Evolutionary conservation across 2,329 filamentous ascomycete species (phyloP).

Genomic region (Botrytis sinoallii): DNA sequence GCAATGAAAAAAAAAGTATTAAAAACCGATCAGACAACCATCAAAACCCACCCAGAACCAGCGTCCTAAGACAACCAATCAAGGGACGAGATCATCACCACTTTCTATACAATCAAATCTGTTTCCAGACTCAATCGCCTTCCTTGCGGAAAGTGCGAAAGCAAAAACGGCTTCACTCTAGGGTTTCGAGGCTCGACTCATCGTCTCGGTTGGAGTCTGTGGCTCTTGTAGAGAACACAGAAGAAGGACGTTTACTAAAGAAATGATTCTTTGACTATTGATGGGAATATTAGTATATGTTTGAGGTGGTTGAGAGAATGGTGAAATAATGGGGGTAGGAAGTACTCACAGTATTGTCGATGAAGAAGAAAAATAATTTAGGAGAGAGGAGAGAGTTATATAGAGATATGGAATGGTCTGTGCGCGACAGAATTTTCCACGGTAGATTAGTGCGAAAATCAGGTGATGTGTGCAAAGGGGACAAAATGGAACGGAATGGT

Average conservation of each 20-base stretch:
- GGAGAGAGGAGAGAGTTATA: neutral
- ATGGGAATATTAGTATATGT: neutral
- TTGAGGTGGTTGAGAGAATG: neutral
- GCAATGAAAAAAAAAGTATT: slow-evolving; percentile 47
- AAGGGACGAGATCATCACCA: slow-evolving; percentile 93
- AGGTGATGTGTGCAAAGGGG: neutral
- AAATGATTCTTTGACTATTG: slow-evolving; percentile 49
- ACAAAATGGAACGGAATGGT: neutral
- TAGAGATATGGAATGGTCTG: neutral
- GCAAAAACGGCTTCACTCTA: slow-evolving; percentile 73
- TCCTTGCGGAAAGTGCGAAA: slow-evolving; percentile 50
- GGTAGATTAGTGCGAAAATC: neutral
- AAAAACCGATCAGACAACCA: slow-evolving; percentile 79
- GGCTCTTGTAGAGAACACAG: slow-evolving; percentile 90
- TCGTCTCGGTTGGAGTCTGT: slow-evolving; percentile 95
- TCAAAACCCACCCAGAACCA: slow-evolving; percentile 75
- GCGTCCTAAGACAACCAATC: slow-evolving; percentile 71
- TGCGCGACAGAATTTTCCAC: neutral
- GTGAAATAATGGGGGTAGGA: neutral
- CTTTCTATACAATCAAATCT: slow-evolving; percentile 68
- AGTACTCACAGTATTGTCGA: slow-evolving; percentile 18
- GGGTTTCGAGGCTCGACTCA: slow-evolving; percentile 86
- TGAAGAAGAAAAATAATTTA: neutral
- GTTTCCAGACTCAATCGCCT: neutral
- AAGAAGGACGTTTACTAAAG: slow-evolving; percentile 91